phyloP scores from a whole-genome alignment of 192 early-diverging fungal species.

The Umbelopsis sp. region DNA sequence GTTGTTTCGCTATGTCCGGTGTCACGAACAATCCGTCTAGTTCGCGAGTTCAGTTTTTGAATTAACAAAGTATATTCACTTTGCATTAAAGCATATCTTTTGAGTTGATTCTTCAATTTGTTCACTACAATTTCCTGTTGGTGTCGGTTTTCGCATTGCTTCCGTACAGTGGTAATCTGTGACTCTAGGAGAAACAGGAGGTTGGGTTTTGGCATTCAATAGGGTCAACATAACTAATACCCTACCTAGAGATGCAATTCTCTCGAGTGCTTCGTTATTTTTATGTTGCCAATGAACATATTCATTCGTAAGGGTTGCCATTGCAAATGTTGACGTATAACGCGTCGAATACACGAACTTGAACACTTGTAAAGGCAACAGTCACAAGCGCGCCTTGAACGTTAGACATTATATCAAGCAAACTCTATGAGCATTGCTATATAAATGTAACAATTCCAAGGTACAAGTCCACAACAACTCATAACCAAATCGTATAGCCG shows the following conservation, averaged over 20 bases:
- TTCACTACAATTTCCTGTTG: background rate
- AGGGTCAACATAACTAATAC: too few relatives aligned
- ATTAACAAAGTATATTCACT: background rate
- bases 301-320: background rate
- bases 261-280: background rate
- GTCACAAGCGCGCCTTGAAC: background rate
- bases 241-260: background rate
- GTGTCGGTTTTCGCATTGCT: background rate
- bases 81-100: background rate
- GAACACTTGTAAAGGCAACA: background rate
- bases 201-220: too few relatives aligned
- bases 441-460: too few relatives aligned
- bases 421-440: too few relatives aligned
- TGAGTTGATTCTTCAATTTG: background rate
- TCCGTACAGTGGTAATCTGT: background rate
- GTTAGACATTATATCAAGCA: background rate
- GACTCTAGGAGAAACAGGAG: background rate
- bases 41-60: background rate
- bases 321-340: background rate
- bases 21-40: background rate
- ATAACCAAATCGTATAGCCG: too few relatives aligned
- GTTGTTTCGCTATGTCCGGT: background rate
- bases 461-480: too few relatives aligned
- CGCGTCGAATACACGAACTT: background rate
- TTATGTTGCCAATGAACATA: constrained; percentile 4